Evolutionary conservation across 1,139 yeast genomes (phyloP).

Genomic region (Suhomyces maxii): DNA sequence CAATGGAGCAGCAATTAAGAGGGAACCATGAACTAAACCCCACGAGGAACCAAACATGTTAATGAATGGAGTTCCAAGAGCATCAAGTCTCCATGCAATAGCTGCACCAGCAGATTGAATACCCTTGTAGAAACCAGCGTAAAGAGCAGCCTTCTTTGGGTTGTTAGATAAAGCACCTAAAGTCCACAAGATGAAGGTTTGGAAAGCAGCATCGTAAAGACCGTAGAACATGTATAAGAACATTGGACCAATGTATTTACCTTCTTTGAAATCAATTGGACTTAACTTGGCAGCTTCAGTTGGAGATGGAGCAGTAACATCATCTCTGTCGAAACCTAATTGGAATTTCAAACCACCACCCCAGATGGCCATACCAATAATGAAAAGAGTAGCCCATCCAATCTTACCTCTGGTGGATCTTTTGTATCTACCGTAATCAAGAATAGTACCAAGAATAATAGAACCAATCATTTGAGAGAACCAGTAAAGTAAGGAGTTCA

Average conservation of each 20-base stretch:
- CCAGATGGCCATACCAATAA: slow-evolving; percentile 53
- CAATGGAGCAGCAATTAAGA: slow-evolving; percentile 30
- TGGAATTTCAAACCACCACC: slow-evolving; percentile 63
- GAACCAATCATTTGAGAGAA: slow-evolving; percentile 61
- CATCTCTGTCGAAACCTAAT: slow-evolving; percentile 42
- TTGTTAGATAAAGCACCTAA: slow-evolving; percentile 60
- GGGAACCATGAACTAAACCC: slow-evolving; percentile 55
- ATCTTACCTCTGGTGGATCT: slow-evolving; percentile 49
- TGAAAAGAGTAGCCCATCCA: slow-evolving; percentile 46
- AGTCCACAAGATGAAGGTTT: slow-evolving; percentile 55
- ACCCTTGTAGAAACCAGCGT: slow-evolving; percentile 64
- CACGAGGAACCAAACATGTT: slow-evolving; percentile 54
- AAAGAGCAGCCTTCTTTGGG: slow-evolving; percentile 55
- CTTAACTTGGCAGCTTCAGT: slow-evolving; percentile 15
- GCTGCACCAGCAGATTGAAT: slow-evolving; percentile 67
- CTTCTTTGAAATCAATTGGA: slow-evolving; percentile 48
- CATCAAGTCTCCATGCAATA: slow-evolving; percentile 60
- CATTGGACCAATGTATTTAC: slow-evolving; percentile 56
- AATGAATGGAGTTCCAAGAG: slow-evolving; percentile 40
- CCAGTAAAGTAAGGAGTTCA: slow-evolving; percentile 63
- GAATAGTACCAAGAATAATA: slow-evolving; percentile 43
- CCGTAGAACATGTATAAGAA: slow-evolving; percentile 64
- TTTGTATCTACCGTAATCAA: slow-evolving; percentile 44
- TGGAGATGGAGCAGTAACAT: slow-evolving; percentile 18
- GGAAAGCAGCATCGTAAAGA: slow-evolving; percentile 57